Conservation (phyloP, 2,329 filamentous ascomycete species). For the Clarireedia homoeocarpa region DNA sequence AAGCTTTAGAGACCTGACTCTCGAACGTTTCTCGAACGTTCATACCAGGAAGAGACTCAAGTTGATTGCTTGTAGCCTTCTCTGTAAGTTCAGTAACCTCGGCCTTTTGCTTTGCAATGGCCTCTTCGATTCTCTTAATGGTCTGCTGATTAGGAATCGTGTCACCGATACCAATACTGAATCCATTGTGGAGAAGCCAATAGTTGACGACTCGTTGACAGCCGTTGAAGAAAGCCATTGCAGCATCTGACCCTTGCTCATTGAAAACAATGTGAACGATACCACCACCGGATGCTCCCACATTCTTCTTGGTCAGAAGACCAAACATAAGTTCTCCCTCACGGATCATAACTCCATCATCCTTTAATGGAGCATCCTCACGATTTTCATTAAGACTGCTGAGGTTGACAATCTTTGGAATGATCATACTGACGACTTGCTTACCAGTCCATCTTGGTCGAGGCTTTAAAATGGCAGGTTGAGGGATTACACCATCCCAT, state of each 20-base stretch:
- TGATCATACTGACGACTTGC: slow-evolving; percentile 89
- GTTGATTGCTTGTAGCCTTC: slow-evolving; percentile 72
- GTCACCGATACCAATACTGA: slow-evolving; percentile 97
- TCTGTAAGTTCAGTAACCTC: slow-evolving; percentile 70
- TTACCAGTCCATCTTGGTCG: slow-evolving; percentile 95
- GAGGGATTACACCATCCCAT: slow-evolving; percentile 92
- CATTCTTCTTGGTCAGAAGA: slow-evolving; percentile 84
- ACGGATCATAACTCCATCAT: slow-evolving; percentile 75
- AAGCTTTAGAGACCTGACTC: slow-evolving; percentile 86
- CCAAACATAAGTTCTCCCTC: slow-evolving; percentile 87
- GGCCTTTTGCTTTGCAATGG: slow-evolving; percentile 73
- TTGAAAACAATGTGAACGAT: slow-evolving; percentile 96
- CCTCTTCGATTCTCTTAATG: slow-evolving; percentile 74
- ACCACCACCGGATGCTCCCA: slow-evolving; percentile 84
- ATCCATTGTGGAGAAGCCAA: slow-evolving; percentile 92
- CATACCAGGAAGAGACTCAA: slow-evolving; percentile 96
- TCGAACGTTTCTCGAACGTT: slow-evolving; percentile 98
- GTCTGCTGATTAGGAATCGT: slow-evolving; percentile 86
- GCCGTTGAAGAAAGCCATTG: slow-evolving; percentile 93
- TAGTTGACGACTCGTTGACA: slow-evolving; percentile 93
- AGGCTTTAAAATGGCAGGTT: slow-evolving; percentile 90
- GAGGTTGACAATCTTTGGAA: slow-evolving; percentile 80
- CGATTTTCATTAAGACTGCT: slow-evolving; percentile 55
- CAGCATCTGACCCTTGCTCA: slow-evolving; percentile 76
- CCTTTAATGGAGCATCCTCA: slow-evolving; percentile 52